Percentiles rank a stretch among this genome's conserved stretches.
These are phyloP conservation scores for Rhinocladiella similis DNA, from an alignment of 2,329 filamentous ascomycete genomes.

Conservation along the genomic window DNA sequence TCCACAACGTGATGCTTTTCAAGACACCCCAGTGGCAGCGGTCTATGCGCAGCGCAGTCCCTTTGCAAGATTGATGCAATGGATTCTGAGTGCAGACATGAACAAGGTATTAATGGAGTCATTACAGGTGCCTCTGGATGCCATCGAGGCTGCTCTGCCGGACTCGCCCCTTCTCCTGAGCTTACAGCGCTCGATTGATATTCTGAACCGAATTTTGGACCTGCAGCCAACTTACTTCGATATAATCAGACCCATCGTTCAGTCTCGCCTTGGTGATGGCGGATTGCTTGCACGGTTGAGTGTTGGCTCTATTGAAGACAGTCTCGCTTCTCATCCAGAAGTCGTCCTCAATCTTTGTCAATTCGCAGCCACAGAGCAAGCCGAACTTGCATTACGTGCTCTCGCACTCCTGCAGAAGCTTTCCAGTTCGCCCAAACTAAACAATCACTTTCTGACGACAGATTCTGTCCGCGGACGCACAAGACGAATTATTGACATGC, in stretches of 20 bases:
- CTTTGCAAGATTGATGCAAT: constrained; percentile 93
- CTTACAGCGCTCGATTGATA: constrained; percentile 76
- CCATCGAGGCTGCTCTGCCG: constrained; percentile 69
- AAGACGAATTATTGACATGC: constrained; percentile 69
- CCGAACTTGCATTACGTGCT: constrained; percentile 75
- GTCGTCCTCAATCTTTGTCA: constrained; percentile 80
- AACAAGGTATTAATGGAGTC: constrained; percentile 75
- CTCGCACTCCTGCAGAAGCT: constrained; percentile 82
- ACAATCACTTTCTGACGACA: constrained; percentile 25
- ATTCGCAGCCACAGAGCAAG: constrained; percentile 82
- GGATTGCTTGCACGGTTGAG: constrained; percentile 38
- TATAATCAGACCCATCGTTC: constrained; percentile 76
- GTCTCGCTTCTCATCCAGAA: constrained; percentile 75
- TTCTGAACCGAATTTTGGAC: constrained; percentile 79
- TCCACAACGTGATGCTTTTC: constrained; percentile 7
- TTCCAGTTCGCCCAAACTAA: constrained; percentile 78
- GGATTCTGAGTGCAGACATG: constrained; percentile 93
- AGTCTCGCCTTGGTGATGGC: constrained; percentile 12
- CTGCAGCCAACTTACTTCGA: constrained; percentile 90
- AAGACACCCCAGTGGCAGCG: constrained; percentile 40
- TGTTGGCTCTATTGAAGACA: constrained; percentile 76
- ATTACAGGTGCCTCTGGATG: constrained; percentile 72
- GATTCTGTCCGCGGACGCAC: constrained; percentile 18
- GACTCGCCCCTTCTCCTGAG: constrained; percentile 81
- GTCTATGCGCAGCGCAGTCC: constrained; percentile 86